Evolutionary conservation across 2,329 filamentous ascomycete species (phyloP), one percentile per base, ranked within the genome.

Genomic region (Talaromyces amestolkiae): DNA sequence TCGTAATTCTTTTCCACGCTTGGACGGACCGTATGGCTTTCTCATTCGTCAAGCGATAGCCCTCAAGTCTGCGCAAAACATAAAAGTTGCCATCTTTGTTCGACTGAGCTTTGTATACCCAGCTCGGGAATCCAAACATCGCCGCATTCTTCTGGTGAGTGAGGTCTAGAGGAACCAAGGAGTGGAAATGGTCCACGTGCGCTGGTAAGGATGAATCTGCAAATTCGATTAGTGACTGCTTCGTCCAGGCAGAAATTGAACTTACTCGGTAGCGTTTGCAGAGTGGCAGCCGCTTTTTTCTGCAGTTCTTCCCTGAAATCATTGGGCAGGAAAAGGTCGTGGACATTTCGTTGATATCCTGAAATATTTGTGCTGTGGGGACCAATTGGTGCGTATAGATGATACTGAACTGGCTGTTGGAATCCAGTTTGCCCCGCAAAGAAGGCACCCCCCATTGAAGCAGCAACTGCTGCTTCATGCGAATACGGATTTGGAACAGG

Each of bases 91-190:
- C 95, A 71, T 94, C 94, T 75, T 95, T 95, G 76, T 86, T 89
- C 7, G 92, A 96, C 27, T 90, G 89, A 9, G 93, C 94, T 80
- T 98, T 98, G 81, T 97, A 99, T 0, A 97, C 87, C 92, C 93
- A 98, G 71, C 90, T 97, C 6, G 90, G 87, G 73, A 92, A 96
- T 33, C 93, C 92, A 77, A 97, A 97, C 17, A 91, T 87, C 13
- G 87, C 85, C 3, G 89, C 86, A 70, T 89, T 92, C 76, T 92
- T 93, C 69, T 93, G 87, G 67, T 92, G 88, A 59, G 85, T 90
- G 9, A 89, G 91, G 76, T 98, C 93, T 51, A 99, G 82, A 3
- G 94, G 92, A 9, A 97, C 93, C 11, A 99, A 84, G 3, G 93
- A 96, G 77, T 98, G 93, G 75, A 95, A 98, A 72, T 93, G 89